Base-by-base conservation (phyloP, 768 basidiomycete genomes). In the Kondoa subrosea region DNA sequence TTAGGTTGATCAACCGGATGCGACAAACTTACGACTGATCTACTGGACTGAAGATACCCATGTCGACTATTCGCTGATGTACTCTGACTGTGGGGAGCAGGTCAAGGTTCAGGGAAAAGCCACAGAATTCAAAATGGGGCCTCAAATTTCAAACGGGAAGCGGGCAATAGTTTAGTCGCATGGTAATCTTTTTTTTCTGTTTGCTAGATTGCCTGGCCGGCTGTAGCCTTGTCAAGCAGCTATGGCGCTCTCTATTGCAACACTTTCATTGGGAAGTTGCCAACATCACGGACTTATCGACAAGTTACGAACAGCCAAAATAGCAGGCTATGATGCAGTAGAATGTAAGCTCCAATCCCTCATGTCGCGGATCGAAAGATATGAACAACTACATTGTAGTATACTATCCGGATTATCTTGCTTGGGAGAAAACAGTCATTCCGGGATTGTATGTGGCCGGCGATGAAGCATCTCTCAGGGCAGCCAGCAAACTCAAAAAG, bases 201-300 rank as follows among this genome's bases (percentile, higher is more conserved):
- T n/a, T n/a, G n/a, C n/a, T n/a, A n/a, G n/a, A n/a, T n/a, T n/a
- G n/a, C n/a, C n/a, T n/a, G n/a, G n/a, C n/a, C n/a, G n/a, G n/a
- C n/a, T n/a, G n/a, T n/a, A n/a, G n/a, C n/a, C n/a, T n/a, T n/a
- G n/a, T n/a, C n/a, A n/a, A n/a, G n/a, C n/a, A n/a, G n/a, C n/a
- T 8, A 50, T 50, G 40, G 40, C 40, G 40, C 66, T 73, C 62
- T 70, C 70, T 3, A 72, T 73, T 66, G 71, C 71, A 25, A 70
- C 73, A 40, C 70, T 74, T 62, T 71, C 69, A 14, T 71, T 74
- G 40, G 74, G 74, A 1, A 58, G 62, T n/a, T 72, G 70, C 66
- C 63, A 67, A 2, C 70, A 77, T 67, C 78, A 78, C 71, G 65
- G 72, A 15, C 74, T 78, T 27, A 72, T 70, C 0, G 73, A 72